Percentiles rank a stretch among this genome's conserved stretches.
Evolutionary conservation across 768 basidiomycete genomes (phyloP).

Genomic region (Daedaleopsis sinensis): DNA sequence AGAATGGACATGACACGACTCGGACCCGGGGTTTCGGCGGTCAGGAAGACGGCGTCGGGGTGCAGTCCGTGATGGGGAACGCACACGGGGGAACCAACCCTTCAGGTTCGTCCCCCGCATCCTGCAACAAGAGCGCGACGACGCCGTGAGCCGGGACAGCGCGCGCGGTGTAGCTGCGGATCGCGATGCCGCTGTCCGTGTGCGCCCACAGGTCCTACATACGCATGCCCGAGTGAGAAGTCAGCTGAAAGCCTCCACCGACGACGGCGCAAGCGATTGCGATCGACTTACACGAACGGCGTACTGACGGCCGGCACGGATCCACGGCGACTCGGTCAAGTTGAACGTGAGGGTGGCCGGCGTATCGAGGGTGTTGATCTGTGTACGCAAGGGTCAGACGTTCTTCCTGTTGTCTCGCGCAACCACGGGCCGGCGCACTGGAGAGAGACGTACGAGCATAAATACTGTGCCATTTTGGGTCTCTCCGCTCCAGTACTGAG

Average conservation of each 20-base stretch:
- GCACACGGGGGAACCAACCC: slow-evolving; percentile 56
- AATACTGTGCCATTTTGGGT: slow-evolving; percentile 59
- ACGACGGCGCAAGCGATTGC: slow-evolving; percentile 1
- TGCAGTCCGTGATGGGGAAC: background rate
- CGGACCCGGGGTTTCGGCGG: too few relatives aligned
- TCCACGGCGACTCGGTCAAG: slow-evolving; percentile 70
- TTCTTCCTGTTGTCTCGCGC: background rate
- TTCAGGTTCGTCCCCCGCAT: slow-evolving; percentile 66
- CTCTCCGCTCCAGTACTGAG: slow-evolving; percentile 70
- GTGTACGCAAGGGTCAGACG: background rate
- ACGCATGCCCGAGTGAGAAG: background rate
- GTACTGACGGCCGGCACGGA: slow-evolving; percentile 65
- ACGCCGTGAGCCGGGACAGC: slow-evolving; percentile 69
- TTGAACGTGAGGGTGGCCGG: slow-evolving; percentile 61
- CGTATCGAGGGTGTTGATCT: slow-evolving; percentile 62
- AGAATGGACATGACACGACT: too few relatives aligned
- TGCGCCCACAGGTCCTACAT: slow-evolving; percentile 72
- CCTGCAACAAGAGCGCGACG: slow-evolving; percentile 64
- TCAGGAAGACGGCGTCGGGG: too few relatives aligned
- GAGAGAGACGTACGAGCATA: slow-evolving; percentile 29
- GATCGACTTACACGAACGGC: slow-evolving; percentile 53
- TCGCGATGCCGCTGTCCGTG: slow-evolving; percentile 65
- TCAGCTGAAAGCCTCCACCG: too few relatives aligned
- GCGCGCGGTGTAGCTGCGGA: slow-evolving; percentile 58
- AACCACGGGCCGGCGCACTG: background rate